Base-by-base conservation (phyloP, 1,139 yeast genomes). In the Nadsonia commutata region DNA sequence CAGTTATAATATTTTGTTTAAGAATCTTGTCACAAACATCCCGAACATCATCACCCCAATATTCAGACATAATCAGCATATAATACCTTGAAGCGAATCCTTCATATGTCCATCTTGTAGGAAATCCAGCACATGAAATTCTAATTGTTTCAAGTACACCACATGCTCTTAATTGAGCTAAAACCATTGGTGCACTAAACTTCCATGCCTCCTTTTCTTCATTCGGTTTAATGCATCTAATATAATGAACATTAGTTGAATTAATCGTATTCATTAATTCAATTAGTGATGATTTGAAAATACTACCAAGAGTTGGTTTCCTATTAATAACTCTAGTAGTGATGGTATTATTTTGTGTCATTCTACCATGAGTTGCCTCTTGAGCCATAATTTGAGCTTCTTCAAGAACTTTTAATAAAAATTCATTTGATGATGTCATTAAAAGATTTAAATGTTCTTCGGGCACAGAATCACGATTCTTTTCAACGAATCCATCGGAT, bases 71-170 rank as follows among this genome's bases (percentile, higher is more conserved):
- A 40, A 85, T 76, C 48, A 90, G 71, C 55, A 88, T 76, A 58
- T 85, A 93, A 61, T 86, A 90, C 55, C 96, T 76, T 50, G 79
- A 77, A 37, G 90, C 95, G 67, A 90, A 90, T 58, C 90, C 98
- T 45, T 80, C 88, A 59, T 85, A 90, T 1, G 95, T 75, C 93
- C 96, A 86, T 58, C 97, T 73, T 0, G 96, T 81, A 31, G 98
- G 98, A 72, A 86, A 90, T 33, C 98, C 98, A 42, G 95, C 97
- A 65, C 96, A 88, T 8, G 97, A 88, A 43, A 90, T 90, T 56
- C 95, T 72, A 57, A 90, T 90, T 1, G 98, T 90, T 63, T 93
- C 98, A 54, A 90, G 70, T 42, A 90, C 98, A 78, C 98, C 98
- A 71, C 98, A 90, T 16, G 98, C 98, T 58, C 98, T 77, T 52